These are phyloP conservation scores for Psilocybe mexicana DNA, from an alignment of 1,284 basidiomycete genomes.

Conservation along the genomic window DNA sequence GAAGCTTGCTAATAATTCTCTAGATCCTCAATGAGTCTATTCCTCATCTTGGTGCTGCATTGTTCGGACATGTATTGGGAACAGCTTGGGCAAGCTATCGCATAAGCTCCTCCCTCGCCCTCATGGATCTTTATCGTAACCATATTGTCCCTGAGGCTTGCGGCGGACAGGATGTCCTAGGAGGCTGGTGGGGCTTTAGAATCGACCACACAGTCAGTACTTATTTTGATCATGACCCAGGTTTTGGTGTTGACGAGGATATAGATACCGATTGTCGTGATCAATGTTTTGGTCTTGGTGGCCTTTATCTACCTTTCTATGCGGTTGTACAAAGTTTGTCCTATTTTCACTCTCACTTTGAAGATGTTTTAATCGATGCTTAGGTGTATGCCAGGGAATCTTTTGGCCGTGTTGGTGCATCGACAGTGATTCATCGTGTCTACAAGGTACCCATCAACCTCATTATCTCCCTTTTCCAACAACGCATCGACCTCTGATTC, in stretches of 20 bases:
- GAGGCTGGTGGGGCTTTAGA: slow-evolving; percentile 39
- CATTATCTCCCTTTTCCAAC: neutral
- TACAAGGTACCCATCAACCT: slow-evolving; percentile 40
- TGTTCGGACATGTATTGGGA: slow-evolving; percentile 43
- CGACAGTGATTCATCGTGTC: slow-evolving; percentile 43
- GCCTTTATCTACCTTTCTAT: slow-evolving; percentile 36
- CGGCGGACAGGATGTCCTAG: slow-evolving; percentile 36
- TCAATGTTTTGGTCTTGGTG: slow-evolving; percentile 35
- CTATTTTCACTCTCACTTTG: neutral
- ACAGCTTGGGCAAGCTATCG: slow-evolving; percentile 46
- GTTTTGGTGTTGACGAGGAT: neutral
- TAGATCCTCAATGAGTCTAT: slow-evolving; percentile 51
- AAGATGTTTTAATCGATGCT: neutral
- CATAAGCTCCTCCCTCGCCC: slow-evolving; percentile 29
- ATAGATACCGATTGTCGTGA: slow-evolving; percentile 39
- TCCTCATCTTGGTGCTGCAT: slow-evolving; percentile 46
- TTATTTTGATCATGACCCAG: neutral
- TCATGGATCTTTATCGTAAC: slow-evolving; percentile 32
- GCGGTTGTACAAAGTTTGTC: slow-evolving; percentile 40
- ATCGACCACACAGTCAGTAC: slow-evolving; percentile 36
- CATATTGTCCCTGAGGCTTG: slow-evolving; percentile 39
- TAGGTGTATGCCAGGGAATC: slow-evolving; percentile 51
- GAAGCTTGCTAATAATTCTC: neutral
- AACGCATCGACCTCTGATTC: neutral
- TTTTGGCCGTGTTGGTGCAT: slow-evolving; percentile 53